phyloP scores from a whole-genome alignment of 306 rosid species.

The Prunus dulcis region DNA sequence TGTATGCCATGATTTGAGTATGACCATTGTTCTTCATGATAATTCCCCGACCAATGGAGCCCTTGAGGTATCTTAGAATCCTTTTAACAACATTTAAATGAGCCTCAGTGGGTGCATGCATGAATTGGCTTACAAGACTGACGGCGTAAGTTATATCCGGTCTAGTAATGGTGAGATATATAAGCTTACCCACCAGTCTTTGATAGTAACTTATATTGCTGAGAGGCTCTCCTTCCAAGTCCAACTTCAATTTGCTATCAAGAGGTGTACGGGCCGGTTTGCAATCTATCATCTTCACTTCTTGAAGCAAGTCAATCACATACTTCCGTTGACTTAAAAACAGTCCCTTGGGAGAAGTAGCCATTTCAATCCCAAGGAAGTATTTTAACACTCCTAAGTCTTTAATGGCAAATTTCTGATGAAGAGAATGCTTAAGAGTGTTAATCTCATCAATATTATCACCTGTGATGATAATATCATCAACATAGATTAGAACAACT shows the following conservation, averaged over 20 bases:
- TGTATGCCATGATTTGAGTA: background rate
- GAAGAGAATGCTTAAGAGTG: background rate
- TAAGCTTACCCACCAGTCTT: background rate
- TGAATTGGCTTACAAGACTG: background rate
- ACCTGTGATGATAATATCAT: background rate
- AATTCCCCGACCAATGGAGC: background rate
- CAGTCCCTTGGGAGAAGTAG: background rate
- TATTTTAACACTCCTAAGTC: background rate
- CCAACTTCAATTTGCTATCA: background rate
- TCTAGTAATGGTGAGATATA: background rate
- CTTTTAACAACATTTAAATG: background rate
- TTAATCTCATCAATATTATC: background rate
- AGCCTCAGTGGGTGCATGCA: background rate
- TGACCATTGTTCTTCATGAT: background rate
- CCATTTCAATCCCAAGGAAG: background rate
- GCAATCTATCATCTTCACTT: background rate
- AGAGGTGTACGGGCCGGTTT: background rate
- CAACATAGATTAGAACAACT: background rate
- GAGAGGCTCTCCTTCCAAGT: background rate
- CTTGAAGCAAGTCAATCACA: background rate
- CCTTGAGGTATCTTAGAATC: background rate
- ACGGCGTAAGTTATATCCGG: background rate
- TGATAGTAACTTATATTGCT: background rate
- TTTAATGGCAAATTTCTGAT: background rate
- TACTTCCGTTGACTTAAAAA: background rate